Evolutionary conservation across 192 early-diverging fungal species (phyloP).

Genomic region (Neocallimastix lanati): DNA sequence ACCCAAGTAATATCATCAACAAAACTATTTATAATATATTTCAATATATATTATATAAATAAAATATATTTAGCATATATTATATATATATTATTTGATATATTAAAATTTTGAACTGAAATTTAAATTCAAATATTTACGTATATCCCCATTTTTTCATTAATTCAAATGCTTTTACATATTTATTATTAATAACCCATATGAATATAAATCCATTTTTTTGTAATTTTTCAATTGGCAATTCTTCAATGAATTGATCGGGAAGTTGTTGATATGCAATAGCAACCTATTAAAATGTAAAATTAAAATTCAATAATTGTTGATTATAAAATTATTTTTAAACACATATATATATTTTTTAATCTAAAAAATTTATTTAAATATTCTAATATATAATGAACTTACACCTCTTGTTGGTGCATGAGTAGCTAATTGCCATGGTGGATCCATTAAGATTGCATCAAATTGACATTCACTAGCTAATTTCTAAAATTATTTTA

Average conservation of each 20-base stretch:
- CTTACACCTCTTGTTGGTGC: constrained; percentile 75
- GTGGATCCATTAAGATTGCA: constrained; percentile 85
- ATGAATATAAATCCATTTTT: constrained; percentile 86
- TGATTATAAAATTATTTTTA: too few species aligned
- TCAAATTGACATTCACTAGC: constrained; percentile 75
- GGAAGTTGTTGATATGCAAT: constrained; percentile 91
- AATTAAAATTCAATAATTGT: too few species aligned
- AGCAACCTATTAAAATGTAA: constrained; percentile 35
- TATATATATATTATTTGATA: too few species aligned
- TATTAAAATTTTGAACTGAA: too few species aligned
- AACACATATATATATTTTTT: too few species aligned
- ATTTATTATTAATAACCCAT: constrained; percentile 99
- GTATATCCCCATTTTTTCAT: constrained; percentile 92
- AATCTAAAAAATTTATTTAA: too few species aligned
- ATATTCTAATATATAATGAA: not conserved
- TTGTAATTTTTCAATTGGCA: constrained; percentile 73
- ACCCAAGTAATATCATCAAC: constrained; percentile 96
- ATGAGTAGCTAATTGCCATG: constrained; percentile 90
- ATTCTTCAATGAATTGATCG: constrained; percentile 76
- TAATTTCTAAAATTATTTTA: constrained; percentile 25
- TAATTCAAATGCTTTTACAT: constrained; percentile 79
- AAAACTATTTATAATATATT: constrained; percentile 30
- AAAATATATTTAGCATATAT: too few species aligned
- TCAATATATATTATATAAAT: too few species aligned
- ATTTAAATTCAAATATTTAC: too few species aligned